Base-by-base conservation (phyloP, 139 green algal genomes). In the Limnomonas spitsbergensis region DNA sequence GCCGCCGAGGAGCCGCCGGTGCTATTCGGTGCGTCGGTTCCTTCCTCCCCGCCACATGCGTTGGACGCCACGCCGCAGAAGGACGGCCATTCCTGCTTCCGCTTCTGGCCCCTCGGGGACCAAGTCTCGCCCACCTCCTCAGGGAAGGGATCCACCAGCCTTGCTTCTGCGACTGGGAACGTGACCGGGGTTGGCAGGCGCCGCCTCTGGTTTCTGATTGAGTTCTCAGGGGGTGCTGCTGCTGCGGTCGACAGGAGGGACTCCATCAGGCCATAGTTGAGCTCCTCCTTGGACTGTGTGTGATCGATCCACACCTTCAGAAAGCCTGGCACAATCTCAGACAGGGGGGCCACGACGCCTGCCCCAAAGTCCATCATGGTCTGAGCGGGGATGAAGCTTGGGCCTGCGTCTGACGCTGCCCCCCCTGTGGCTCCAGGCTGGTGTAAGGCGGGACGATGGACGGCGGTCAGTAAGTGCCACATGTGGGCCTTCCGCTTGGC, bases 121-220 rank as follows among this genome's bases (percentile, higher is more conserved):
- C 14, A 61, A 61, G 47, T 29, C 14, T 61, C 47, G 14, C 47
- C 47, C 47, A 61, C 47, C 47, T 61, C 47, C 47, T 61, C 47
- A 61, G n/a, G n/a, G n/a, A n/a, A n/a, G n/a, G n/a, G n/a, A n/a
- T 61, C 47, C 47, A 61, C 14, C 47, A 61, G 47, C 47, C 47
- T 20, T 20, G 47, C 47, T 61, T 61, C 20, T 61, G 47, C 47
- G 20, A 29, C 47, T 61, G 47, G 47, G 20, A 20, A 14, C 14
- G 20, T 29, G 20, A 61, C 47, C 14, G 47, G 20, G 47, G 14
- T 61, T 61, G 47, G 14, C 47, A 20, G 47, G 47, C 14, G 20
- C 47, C 47, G 47, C 20, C 47, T 61, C 47, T 61, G 47, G 14
- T 29, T 14, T 20, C 47, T 61, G 14, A 61, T 20, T 61, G 47